phyloP scores from a whole-genome alignment of 2,329 filamentous ascomycete species.

The Aspergillus costaricaensis region DNA sequence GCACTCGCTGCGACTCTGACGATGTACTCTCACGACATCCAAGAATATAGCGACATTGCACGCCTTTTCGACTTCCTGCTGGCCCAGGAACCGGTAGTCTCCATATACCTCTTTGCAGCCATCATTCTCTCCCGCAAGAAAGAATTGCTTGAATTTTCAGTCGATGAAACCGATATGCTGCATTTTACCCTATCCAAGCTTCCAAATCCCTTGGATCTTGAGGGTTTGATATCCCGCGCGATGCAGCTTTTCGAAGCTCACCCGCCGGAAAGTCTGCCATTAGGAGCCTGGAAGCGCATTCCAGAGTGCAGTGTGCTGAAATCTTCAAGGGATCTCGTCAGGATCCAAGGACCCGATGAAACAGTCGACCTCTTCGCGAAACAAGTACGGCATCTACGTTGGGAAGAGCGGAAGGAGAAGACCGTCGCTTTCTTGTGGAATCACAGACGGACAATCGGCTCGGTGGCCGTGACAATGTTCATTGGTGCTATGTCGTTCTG shows the following conservation, averaged over 20 bases:
- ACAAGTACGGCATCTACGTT: slow-evolving; percentile 72
- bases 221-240: slow-evolving; percentile 70
- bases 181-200: slow-evolving; percentile 86
- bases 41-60: slow-evolving; percentile 83
- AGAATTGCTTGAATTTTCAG: slow-evolving; percentile 81
- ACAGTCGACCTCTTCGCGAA: slow-evolving; percentile 68
- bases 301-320: slow-evolving; percentile 80
- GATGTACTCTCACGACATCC: slow-evolving; percentile 94
- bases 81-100: slow-evolving; percentile 82
- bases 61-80: slow-evolving; percentile 91
- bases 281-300: slow-evolving; percentile 68
- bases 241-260: slow-evolving; percentile 63
- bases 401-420: slow-evolving; percentile 61
- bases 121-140: slow-evolving; percentile 78
- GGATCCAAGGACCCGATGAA: slow-evolving; percentile 62
- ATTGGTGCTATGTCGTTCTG: slow-evolving; percentile 70
- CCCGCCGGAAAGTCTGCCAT: slow-evolving; percentile 70
- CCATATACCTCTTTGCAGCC: slow-evolving; percentile 87
- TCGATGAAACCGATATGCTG: slow-evolving; percentile 87
- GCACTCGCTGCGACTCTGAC: slow-evolving; percentile 91
- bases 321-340: slow-evolving; percentile 64
- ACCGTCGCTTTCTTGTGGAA: slow-evolving; percentile 57
- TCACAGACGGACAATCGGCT: slow-evolving; percentile 66
- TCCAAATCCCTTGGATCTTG: slow-evolving; percentile 76
- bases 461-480: slow-evolving; percentile 64